Percentiles rank a stretch among this genome's conserved stretches.
Conservation (phyloP, 192 early-diverging fungal species). For the Rhizophagus prolifer region DNA sequence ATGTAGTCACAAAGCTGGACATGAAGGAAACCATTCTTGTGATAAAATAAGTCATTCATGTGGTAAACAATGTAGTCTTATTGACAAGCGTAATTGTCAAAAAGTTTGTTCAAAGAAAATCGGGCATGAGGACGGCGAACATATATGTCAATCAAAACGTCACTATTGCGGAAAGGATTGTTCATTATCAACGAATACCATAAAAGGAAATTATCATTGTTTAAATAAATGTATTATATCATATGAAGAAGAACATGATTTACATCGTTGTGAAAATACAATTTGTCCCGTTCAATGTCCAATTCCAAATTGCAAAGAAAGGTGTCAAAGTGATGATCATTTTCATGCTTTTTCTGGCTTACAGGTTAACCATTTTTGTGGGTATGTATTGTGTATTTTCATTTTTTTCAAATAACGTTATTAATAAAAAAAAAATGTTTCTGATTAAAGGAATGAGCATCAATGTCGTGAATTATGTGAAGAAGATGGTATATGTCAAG, state of each 20-base stretch:
- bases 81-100: conserved; percentile 22
- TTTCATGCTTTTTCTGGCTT: background rate
- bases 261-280: conserved; percentile 18
- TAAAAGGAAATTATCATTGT: conserved; percentile 14
- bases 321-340: conserved; percentile 23
- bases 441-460: conserved; percentile 20
- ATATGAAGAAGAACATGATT: conserved; percentile 12
- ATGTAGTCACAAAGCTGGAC: conserved; percentile 13
- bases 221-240: conserved; percentile 20
- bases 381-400: background rate
- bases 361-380: conserved; percentile 22
- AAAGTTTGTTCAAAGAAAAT: conserved; percentile 24
- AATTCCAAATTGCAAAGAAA: background rate
- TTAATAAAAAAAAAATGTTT: background rate
- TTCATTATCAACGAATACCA: conserved; percentile 5
- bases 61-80: background rate
- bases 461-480: conserved; percentile 28
- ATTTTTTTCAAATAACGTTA: too few relatives aligned
- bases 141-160: conserved; percentile 21
- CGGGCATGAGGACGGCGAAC: conserved; percentile 20
- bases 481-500: conserved; percentile 25
- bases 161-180: conserved; percentile 33
- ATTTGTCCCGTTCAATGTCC: conserved; percentile 24
- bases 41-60: conserved; percentile 16
- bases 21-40: conserved; percentile 25